Evolutionary conservation across 2,329 filamentous ascomycete genomes (phyloP).

Genomic region (Clonostachys rosea): DNA sequence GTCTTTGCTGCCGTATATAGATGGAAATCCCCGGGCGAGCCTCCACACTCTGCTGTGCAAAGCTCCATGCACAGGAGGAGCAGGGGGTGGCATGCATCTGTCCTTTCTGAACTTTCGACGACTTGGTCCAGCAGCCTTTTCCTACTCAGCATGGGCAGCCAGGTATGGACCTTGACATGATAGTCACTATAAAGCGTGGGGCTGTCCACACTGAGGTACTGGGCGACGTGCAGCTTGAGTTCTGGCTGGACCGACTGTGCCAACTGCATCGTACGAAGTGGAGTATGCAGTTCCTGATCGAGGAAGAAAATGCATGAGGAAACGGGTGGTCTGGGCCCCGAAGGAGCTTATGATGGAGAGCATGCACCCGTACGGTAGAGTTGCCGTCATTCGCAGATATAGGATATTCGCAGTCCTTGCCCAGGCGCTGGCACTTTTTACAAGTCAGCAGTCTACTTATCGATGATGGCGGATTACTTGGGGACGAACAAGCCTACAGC

Average conservation of each 20-base stretch:
- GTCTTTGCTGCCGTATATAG: conserved; percentile 6
- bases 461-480: too few relatives aligned
- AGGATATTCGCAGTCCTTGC: too few relatives aligned
- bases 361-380: background rate
- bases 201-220: background rate
- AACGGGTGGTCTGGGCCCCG: conserved; percentile 1
- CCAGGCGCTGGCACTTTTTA: too few relatives aligned
- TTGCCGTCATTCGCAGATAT: too few relatives aligned
- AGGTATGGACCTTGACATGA: conserved; percentile 6
- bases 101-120: background rate
- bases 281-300: conserved; percentile 4
- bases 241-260: background rate
- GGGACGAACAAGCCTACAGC: conserved; percentile 6
- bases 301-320: conserved; percentile 9
- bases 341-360: too few relatives aligned
- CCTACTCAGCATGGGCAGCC: conserved; percentile 10
- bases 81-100: conserved; percentile 3
- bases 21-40: background rate
- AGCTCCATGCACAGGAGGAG: conserved; percentile 12
- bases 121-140: conserved; percentile 7
- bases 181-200: conserved; percentile 3
- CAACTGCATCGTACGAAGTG: background rate
- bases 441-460: too few relatives aligned
- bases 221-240: background rate
- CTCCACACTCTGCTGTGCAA: background rate